phyloP scores from a whole-genome alignment of 768 basidiomycete genomes.

The Boletus vinaceobasis region DNA sequence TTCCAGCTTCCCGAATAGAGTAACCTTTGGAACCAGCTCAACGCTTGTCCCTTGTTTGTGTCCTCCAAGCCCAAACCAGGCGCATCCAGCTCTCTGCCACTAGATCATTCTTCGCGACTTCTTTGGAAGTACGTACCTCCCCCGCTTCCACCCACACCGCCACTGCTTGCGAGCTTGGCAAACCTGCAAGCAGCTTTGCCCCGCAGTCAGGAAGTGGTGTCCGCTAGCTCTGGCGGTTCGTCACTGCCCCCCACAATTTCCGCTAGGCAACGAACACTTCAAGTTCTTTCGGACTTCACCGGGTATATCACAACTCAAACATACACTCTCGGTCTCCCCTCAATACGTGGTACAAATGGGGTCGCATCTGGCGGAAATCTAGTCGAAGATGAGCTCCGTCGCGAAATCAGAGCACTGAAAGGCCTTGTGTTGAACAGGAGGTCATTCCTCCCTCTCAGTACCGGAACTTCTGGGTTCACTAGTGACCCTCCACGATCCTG shows the following conservation, averaged over 20 bases:
- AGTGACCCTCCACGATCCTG: slow-evolving; percentile 3
- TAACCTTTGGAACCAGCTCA: slow-evolving; percentile 58
- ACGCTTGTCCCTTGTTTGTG: slow-evolving; percentile 48
- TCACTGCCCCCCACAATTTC: slow-evolving; percentile 24
- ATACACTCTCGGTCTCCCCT: slow-evolving; percentile 37
- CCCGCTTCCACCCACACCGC: slow-evolving; percentile 22
- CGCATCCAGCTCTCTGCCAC: background rate
- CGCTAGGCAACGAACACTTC: slow-evolving; percentile 57
- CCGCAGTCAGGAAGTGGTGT: slow-evolving; percentile 13
- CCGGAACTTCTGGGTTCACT: slow-evolving; percentile 3
- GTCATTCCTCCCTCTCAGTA: slow-evolving; percentile 22
- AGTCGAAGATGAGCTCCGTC: slow-evolving; percentile 60
- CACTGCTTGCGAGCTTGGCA: slow-evolving; percentile 25
- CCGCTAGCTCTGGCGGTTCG: slow-evolving; percentile 6
- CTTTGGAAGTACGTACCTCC: slow-evolving; percentile 41
- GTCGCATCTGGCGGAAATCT: slow-evolving; percentile 18
- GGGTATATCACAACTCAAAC: slow-evolving; percentile 77
- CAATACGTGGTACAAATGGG: slow-evolving; percentile 18
- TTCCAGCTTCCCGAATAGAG: slow-evolving; percentile 30
- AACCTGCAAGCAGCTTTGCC: slow-evolving; percentile 22
- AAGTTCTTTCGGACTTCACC: slow-evolving; percentile 68
- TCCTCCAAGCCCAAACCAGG: slow-evolving; percentile 27
- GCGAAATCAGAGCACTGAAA: slow-evolving; percentile 75
- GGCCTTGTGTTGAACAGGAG: slow-evolving; percentile 75
- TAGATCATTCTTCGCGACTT: slow-evolving; percentile 24